Base-by-base conservation (phyloP, 2,329 filamentous ascomycete genomes). In the Epichloe amarillans region DNA sequence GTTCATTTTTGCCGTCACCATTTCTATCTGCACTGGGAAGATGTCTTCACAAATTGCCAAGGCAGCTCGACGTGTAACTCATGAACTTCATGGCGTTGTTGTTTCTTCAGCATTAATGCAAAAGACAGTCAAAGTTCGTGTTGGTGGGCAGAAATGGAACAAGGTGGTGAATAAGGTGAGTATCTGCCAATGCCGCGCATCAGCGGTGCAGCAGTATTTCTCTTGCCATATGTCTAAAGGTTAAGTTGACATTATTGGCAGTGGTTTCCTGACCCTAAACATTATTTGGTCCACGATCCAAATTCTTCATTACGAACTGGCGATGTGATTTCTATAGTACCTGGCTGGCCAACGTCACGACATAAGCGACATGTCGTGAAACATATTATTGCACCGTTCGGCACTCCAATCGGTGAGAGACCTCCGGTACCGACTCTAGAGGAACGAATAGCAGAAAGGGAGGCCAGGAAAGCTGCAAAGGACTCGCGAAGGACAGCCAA, bases 281-380 rank as follows among this genome's bases (percentile, higher is more conserved):
- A 80, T 57, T 76, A 84, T 63, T 79, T 91, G 33, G 86, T 90
- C 38, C 84, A 88, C 71, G 87, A 93, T 66, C 87, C 87, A 30
- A 80, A 79, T 65, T 78, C 81, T 58, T 88, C 84, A 26, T 75
- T 89, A 38, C 76, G 82, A 52, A 76, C 77, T 47, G 87, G 87
- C 62, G 87, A 93, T 64, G 79, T 91, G 3, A 79, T 93, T 30
- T 75, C 80, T 55, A 86, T 91, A 58, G 72, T 74, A 7, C 75
- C 80, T 5, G 82, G 82, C 51, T 82, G 76, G 75, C 78, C 79
- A 49, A 79, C 77, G 6, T 81, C 79, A 40, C 80, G 80, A 55
- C 70, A 73, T 55, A 87, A 90, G 59, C 78, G 80, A 26, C 85
- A 91, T 60, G 81, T 90, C 37, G 82, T 93, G 30, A 81, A 83